Evolutionary conservation across 805 yeast genomes (phyloP), one percentile per base, ranked within the genome.

Genomic region (Kodamaea nitidulidarum): DNA sequence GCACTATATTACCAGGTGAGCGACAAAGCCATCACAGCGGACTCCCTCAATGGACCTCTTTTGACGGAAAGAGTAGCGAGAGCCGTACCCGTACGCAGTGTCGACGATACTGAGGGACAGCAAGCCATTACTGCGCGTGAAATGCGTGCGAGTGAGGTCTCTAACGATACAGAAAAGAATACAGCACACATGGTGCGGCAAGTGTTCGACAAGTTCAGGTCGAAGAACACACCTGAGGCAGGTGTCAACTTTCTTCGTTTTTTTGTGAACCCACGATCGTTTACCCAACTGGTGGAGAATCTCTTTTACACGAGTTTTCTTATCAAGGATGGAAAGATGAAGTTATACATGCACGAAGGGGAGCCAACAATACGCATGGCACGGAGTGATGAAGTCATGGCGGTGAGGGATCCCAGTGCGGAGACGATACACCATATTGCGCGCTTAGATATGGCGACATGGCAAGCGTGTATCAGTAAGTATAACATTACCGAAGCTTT

Each of bases 241-340:
- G 68, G 67, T 7, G 22, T 39, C 14, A 76, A 77, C 39, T 64
- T 88, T 33, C 86, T 77, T 52, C 66, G 70, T 44, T 81, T 84
- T 48, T 74, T 86, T 36, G 65, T 90, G 14, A 80, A 91, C 55
- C 96, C 96, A 1, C 45, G 62, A 11, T 81, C 91, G 5, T 90
- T 82, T 58, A 68, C 84, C 1, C 88, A 82, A 55, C 75, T 88
- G 1, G 80, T 90, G 2, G 97, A 91, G 56, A 88, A 87, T 54
- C 61, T 91, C 50, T 90, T 90, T 51, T 85, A 81, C 52, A 73
- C 86, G 0, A 84, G 95, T 55, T 88, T 90, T 51, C 62, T 91
- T 32, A 76, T 88, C 2, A 76, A 81, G 50, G 95, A 86, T 50
- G 88, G 85, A 0, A 76, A 69, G 48, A 58, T 88, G 25, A 61